phyloP scores from a whole-genome alignment of 345 rosid species.

The Salix purpurea region DNA sequence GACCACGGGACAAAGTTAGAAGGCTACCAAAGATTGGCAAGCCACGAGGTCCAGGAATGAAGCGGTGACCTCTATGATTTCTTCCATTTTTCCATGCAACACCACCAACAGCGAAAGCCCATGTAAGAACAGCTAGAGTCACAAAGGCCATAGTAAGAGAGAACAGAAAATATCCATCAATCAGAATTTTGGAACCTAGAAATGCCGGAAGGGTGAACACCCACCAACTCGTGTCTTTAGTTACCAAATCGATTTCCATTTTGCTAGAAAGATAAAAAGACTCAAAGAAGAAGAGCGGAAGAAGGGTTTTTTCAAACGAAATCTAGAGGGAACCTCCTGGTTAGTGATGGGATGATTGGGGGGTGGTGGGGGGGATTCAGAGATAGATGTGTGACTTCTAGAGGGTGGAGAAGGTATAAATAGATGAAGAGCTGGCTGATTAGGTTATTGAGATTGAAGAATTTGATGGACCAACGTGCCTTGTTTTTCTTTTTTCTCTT shows the following conservation, averaged over 20 bases:
- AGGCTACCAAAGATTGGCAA: constrained; percentile 75
- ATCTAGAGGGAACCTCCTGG: neutral
- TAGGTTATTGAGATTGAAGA: neutral
- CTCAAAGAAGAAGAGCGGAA: neutral
- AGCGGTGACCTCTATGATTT: constrained; percentile 34
- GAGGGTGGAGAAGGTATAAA: neutral
- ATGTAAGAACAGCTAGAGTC: constrained; percentile 39
- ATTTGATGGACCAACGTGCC: neutral
- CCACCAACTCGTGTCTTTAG: constrained; percentile 57
- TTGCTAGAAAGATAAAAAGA: neutral
- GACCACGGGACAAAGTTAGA: constrained; percentile 53
- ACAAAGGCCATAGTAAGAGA: constrained; percentile 37
- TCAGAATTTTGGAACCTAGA: constrained; percentile 34
- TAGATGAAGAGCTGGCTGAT: neutral
- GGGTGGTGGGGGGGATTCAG: no score
- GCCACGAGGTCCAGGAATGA: constrained; percentile 70
- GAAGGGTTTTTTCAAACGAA: no score
- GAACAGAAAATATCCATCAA: constrained; percentile 26
- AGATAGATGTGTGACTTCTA: no score
- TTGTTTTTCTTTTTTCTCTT: no score
- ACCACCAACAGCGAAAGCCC: constrained; percentile 64
- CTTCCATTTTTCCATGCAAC: constrained; percentile 67
- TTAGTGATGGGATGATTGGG: no score
- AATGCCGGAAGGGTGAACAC: constrained; percentile 56
- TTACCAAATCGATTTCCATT: constrained; percentile 25